These are phyloP conservation scores for Trichomonascus vanleenenianus DNA, from an alignment of 805 yeast species.

Conservation along the genomic window DNA sequence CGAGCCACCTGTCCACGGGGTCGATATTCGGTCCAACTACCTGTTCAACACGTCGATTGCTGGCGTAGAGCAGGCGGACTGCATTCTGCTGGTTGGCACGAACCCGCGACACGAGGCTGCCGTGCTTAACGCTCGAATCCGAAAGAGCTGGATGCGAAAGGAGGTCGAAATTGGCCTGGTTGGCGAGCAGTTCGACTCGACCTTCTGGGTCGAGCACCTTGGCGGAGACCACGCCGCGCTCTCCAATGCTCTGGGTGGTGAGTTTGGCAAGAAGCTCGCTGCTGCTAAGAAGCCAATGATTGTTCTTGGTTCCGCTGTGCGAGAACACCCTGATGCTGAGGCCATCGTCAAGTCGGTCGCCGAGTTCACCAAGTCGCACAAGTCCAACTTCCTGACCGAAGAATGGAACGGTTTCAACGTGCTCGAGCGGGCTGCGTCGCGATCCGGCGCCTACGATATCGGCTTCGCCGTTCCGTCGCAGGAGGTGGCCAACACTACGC, in stretches of 20 bases:
- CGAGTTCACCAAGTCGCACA: constrained; percentile 46
- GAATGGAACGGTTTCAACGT: constrained; percentile 79
- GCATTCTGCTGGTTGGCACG: constrained; percentile 70
- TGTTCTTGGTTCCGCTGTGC: constrained; percentile 73
- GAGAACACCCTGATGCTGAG: constrained; percentile 56
- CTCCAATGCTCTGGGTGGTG: constrained; percentile 54
- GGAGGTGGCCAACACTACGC: constrained; percentile 40
- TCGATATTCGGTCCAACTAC: constrained; percentile 71
- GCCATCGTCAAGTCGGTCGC: constrained; percentile 54
- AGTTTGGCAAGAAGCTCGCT: constrained; percentile 58
- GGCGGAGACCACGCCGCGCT: constrained; percentile 57
- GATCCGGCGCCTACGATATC: constrained; percentile 78
- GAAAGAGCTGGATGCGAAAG: constrained; percentile 70
- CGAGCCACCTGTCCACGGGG: constrained; percentile 54
- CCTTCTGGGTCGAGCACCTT: constrained; percentile 55
- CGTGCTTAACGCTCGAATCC: constrained; percentile 73
- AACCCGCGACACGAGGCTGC: constrained; percentile 90
- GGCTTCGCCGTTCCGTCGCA: constrained; percentile 57
- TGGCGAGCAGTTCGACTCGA: constrained; percentile 72
- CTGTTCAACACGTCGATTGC: constrained; percentile 71
- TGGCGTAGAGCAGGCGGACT: constrained; percentile 79
- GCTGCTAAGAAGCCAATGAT: constrained; percentile 68
- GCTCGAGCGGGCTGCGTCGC: constrained; percentile 79
- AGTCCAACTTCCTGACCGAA: constrained; percentile 52
- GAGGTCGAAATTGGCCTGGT: constrained; percentile 58